Base-by-base conservation (phyloP, 202 grass and related monocot genomes). In the Brachypodium distachyon region DNA sequence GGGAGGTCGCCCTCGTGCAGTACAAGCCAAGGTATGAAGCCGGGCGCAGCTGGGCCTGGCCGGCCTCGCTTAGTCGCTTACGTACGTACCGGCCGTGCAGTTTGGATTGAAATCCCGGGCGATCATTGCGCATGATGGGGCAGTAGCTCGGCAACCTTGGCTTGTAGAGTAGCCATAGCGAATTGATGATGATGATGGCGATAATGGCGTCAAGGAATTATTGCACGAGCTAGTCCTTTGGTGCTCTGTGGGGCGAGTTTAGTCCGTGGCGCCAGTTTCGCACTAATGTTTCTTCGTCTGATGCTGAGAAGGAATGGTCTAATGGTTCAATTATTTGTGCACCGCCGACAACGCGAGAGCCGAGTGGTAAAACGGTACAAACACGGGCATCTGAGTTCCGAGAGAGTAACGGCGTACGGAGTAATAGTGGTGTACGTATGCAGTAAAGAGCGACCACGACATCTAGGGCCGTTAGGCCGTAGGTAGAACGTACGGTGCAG, bases 51-150 rank as follows among this genome's bases (percentile, higher is more conserved):
- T n/a, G n/a, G n/a, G n/a, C n/a, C n/a, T n/a, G n/a, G 41, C 28
- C 6, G 53, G 26, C 12, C 33, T 19, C 11, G 36, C 16, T 21
- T 43, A 66, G n/a, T n/a, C 6, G 32, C 38, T 11, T 54, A 3
- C n/a, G 38, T 41, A 25, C 34, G 43, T 37, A 54, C 3, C 19
- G 26, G 11, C 43, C 47, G 68, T 58, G 39, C 48, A n/a, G 58
- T 70, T 79, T 53, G 53, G 9, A 28, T 14, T 3, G 43, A 61
- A 4, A 21, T 5, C 41, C 34, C 28, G 3, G 52, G 22, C 17
- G 57, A 72, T 87, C 65, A 87, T 82, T 36, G 32, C 78, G 12
- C 37, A 77, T 82, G 38, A 76, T 86, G 22, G n/a, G n/a, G 12
- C 71, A 4, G 38, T 39, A 36, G 8, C 43, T 34, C 51, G 22